phyloP scores from a whole-genome alignment of 192 early-diverging fungal genomes.

The Ambispora gerdemannii region DNA sequence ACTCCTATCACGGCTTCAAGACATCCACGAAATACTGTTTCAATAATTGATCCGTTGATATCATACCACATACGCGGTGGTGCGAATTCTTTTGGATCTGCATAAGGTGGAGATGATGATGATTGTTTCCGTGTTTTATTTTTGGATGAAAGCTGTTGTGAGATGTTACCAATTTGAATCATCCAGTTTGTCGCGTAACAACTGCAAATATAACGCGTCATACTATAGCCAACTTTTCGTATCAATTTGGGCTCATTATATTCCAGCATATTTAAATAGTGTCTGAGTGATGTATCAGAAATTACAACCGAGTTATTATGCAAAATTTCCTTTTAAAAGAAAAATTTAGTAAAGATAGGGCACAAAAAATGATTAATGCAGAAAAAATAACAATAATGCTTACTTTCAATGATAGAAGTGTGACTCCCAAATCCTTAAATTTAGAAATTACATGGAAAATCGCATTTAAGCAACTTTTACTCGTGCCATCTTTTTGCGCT shows the following conservation, averaged over 20 bases:
- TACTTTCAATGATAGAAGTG: constrained; percentile 18
- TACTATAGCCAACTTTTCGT: constrained; percentile 23
- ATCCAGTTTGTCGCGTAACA: constrained; percentile 17
- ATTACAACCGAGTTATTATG: background rate
- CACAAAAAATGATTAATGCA: background rate
- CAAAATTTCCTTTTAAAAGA: background rate
- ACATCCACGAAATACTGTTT: constrained; percentile 32
- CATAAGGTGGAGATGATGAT: too few species aligned
- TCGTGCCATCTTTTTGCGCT: background rate
- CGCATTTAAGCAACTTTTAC: background rate
- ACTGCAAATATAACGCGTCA: constrained; percentile 15
- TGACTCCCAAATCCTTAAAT: background rate
- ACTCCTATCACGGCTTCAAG: constrained; percentile 32
- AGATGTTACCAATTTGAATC: background rate
- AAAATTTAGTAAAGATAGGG: background rate
- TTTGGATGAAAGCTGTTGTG: too few species aligned
- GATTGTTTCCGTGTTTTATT: too few species aligned
- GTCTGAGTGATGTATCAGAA: background rate
- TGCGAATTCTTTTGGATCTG: constrained; percentile 20
- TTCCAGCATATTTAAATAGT: constrained; percentile 13
- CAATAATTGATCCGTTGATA: constrained; percentile 35
- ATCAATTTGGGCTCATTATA: constrained; percentile 22
- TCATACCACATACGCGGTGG: constrained; percentile 34
- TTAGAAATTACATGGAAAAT: background rate
- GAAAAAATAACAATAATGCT: background rate